Evolutionary conservation across 2,329 filamentous ascomycete genomes (phyloP).

Genomic region (Aurifilum marmelostoma): DNA sequence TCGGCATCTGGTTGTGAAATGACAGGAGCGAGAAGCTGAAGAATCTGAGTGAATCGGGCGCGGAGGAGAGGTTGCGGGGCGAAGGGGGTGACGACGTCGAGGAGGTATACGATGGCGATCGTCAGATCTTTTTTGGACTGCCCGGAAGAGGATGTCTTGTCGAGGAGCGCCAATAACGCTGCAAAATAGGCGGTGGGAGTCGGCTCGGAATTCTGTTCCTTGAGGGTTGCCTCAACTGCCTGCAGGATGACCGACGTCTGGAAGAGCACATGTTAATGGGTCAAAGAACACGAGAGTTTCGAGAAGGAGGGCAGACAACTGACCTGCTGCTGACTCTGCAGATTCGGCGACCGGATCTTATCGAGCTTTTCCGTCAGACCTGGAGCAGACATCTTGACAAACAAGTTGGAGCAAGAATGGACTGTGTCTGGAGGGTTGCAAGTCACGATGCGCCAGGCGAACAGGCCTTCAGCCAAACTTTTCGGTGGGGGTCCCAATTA

Average conservation of each 20-base stretch:
- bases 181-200: constrained; percentile 94
- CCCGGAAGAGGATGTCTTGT: constrained; percentile 71
- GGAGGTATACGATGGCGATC: constrained; percentile 88
- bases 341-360: constrained; percentile 95
- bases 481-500: constrained; percentile 28
- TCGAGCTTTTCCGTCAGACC: constrained; percentile 86
- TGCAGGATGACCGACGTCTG: constrained; percentile 85
- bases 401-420: background rate
- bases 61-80: constrained; percentile 85
- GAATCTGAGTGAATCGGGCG: constrained; percentile 93
- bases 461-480: constrained; percentile 20
- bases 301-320: constrained; percentile 33
- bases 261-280: constrained; percentile 28
- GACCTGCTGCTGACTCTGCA: constrained; percentile 94
- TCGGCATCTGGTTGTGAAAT: constrained; percentile 81
- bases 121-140: constrained; percentile 81
- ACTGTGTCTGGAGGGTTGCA: background rate
- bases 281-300: constrained; percentile 31
- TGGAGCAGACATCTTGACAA: constrained; percentile 50
- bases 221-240: constrained; percentile 90
- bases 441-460: constrained; percentile 10
- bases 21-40: constrained; percentile 82
- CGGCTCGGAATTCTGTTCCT: constrained; percentile 80
- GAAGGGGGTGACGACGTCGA: constrained; percentile 87
- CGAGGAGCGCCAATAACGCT: constrained; percentile 85